Evolutionary conservation across 352 stramenopile species (phyloP).

Genomic region (Phytophthora quininea): DNA sequence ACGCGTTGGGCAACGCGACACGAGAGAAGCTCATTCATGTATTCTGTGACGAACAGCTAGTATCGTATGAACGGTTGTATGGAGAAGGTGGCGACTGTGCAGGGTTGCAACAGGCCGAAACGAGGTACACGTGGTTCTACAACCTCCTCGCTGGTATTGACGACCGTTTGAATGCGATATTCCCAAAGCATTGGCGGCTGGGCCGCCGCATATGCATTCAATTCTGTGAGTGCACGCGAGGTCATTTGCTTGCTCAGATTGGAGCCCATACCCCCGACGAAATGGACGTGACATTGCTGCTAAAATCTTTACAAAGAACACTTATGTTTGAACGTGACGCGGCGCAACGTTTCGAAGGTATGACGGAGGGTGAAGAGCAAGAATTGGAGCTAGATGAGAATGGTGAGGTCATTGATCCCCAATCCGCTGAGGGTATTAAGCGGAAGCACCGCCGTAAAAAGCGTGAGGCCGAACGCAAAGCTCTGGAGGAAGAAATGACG

Average conservation of each 20-base stretch:
- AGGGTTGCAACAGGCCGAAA: constrained; percentile 66
- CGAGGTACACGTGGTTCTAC: constrained; percentile 85
- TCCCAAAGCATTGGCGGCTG: constrained; percentile 97
- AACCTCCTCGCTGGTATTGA: constrained; percentile 71
- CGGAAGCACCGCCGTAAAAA: constrained; percentile 80
- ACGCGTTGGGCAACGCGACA: constrained; percentile 70
- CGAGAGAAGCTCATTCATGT: constrained; percentile 73
- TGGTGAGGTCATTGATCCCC: constrained; percentile 71
- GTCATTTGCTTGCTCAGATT: constrained; percentile 73
- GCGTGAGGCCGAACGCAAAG: constrained; percentile 66
- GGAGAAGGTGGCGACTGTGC: constrained; percentile 58
- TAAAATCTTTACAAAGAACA: constrained; percentile 75
- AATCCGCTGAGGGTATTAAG: constrained; percentile 79
- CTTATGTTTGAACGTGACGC: constrained; percentile 85
- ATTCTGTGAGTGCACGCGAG: constrained; percentile 91
- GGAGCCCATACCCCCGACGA: constrained; percentile 69
- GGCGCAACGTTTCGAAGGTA: constrained; percentile 71
- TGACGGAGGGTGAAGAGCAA: constrained; percentile 47
- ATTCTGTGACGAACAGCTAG: constrained; percentile 75
- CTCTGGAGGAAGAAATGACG: constrained; percentile 66
- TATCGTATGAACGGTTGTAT: constrained; percentile 69
- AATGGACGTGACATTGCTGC: constrained; percentile 72
- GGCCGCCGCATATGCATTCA: constrained; percentile 91
- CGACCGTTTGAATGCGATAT: constrained; percentile 92
- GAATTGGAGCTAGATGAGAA: constrained; percentile 77